A percentile compares a stretch with the other conserved stretches of the same genome.
Evolutionary conservation across 2,329 filamentous ascomycete species (phyloP).

Genomic region (Cordyceps javanica): DNA sequence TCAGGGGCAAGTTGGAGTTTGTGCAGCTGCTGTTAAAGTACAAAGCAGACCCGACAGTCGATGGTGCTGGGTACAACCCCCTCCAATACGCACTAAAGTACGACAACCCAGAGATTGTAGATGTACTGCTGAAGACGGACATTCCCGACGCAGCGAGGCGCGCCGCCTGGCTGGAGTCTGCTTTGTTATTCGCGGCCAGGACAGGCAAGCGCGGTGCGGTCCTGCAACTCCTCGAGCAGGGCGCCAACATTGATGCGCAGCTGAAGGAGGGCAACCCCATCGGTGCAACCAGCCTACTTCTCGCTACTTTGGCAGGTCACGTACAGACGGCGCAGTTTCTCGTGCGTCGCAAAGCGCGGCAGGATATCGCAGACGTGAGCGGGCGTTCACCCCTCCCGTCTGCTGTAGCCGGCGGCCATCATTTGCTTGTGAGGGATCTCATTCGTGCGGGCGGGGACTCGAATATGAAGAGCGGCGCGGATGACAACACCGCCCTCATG

Average conservation of each 20-base stretch:
- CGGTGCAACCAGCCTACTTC: background rate
- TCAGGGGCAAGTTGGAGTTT: background rate
- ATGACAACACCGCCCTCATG: background rate
- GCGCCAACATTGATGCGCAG: background rate
- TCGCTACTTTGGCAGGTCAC: background rate
- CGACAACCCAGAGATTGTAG: background rate
- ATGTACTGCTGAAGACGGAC: background rate
- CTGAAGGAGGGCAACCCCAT: background rate
- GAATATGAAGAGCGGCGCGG: constrained; percentile 1
- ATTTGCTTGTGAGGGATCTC: constrained; percentile 2
- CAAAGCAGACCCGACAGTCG: constrained; percentile 1
- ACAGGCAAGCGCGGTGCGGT: constrained; percentile 1
- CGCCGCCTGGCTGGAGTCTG: background rate
- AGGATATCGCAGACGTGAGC: background rate
- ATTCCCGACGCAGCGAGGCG: background rate
- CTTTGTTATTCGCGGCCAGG: background rate
- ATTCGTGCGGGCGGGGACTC: constrained; percentile 2
- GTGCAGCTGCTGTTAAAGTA: background rate
- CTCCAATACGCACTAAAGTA: background rate
- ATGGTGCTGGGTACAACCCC: background rate
- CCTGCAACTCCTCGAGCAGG: constrained; percentile 3
- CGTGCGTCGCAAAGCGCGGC: background rate
- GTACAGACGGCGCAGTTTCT: constrained; percentile 10
- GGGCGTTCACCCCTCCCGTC: background rate
- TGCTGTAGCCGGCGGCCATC: background rate